These are phyloP conservation scores for Penicillium lividum DNA, from an alignment of 495 filamentous ascomycete genomes.

Conservation along the genomic window DNA sequence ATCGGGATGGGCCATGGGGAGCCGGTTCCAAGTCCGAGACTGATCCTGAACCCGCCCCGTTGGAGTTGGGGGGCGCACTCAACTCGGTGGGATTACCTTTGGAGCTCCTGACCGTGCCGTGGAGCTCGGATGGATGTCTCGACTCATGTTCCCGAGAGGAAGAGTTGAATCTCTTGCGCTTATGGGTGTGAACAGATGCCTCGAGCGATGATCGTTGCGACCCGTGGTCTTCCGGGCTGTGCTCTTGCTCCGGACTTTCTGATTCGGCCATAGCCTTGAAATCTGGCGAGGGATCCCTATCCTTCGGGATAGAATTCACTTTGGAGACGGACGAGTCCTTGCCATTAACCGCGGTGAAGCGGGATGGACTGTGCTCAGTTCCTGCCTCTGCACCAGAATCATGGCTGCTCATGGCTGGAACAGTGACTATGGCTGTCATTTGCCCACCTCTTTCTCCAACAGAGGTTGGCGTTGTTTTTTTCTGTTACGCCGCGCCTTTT, in stretches of 20 bases:
- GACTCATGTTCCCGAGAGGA: constrained; percentile 26
- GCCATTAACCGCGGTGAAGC: constrained; percentile 58
- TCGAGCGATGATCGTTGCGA: constrained; percentile 32
- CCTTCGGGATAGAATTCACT: constrained; percentile 13
- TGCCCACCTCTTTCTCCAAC: neutral
- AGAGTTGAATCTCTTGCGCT: constrained; percentile 47
- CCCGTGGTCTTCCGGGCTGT: constrained; percentile 9
- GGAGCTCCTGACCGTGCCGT: constrained; percentile 1
- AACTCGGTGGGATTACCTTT: constrained; percentile 10
- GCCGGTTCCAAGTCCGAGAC: constrained; percentile 30
- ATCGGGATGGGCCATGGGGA: constrained; percentile 27
- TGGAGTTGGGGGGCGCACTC: constrained; percentile 16
- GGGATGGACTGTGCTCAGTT: constrained; percentile 49
- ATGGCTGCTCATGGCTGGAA: constrained; percentile 39
- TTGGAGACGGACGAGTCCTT: constrained; percentile 27
- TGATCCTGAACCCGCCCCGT: constrained; percentile 22
- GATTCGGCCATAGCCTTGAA: neutral
- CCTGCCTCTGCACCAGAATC: constrained; percentile 42
- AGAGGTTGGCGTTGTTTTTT: neutral
- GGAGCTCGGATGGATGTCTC: constrained; percentile 3
- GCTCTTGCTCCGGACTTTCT: constrained; percentile 1
- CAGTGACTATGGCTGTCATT: constrained; percentile 49
- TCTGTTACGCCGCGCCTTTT: neutral
- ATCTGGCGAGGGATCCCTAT: constrained; percentile 7
- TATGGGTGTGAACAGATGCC: constrained; percentile 28